Conservation (phyloP, 768 basidiomycete genomes). For the Amanita thiersii region DNA sequence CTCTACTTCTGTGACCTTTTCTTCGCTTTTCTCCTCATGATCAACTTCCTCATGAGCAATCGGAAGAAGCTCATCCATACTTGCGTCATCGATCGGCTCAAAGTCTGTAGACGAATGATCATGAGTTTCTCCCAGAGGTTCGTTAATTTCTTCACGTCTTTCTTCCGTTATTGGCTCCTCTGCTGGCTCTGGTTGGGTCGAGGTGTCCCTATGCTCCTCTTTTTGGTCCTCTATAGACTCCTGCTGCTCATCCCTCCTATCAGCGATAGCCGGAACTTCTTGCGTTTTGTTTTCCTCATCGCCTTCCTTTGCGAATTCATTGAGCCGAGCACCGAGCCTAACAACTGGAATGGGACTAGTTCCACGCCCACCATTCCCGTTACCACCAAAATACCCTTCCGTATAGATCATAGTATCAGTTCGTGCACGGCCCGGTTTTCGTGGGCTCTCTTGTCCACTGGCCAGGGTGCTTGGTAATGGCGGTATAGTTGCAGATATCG, state of each 20-base stretch:
- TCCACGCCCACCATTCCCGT: neutral
- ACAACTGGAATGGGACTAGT: constrained; percentile 5
- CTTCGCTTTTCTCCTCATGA: neutral
- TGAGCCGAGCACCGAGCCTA: constrained; percentile 21
- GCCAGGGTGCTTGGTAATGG: constrained; percentile 17
- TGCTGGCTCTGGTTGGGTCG: neutral
- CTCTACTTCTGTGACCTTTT: neutral
- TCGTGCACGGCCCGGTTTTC: constrained; percentile 43
- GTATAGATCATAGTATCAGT: constrained; percentile 65
- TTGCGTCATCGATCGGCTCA: constrained; percentile 7
- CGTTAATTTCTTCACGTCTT: neutral
- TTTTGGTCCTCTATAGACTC: neutral
- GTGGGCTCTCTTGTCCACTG: constrained; percentile 27
- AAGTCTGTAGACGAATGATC: constrained; percentile 1
- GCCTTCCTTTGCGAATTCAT: constrained; percentile 21
- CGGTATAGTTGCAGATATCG: neutral
- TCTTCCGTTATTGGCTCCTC: neutral
- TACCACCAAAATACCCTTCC: neutral
- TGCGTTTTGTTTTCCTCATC: neutral
- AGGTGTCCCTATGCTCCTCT: neutral
- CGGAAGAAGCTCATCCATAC: neutral
- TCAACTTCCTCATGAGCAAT: constrained; percentile 2
- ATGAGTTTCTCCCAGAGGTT: constrained; percentile 22
- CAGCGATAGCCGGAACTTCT: neutral
- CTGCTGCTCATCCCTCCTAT: neutral